Conservation (phyloP, 768 basidiomycete genomes). For the Mycena alexandri region DNA sequence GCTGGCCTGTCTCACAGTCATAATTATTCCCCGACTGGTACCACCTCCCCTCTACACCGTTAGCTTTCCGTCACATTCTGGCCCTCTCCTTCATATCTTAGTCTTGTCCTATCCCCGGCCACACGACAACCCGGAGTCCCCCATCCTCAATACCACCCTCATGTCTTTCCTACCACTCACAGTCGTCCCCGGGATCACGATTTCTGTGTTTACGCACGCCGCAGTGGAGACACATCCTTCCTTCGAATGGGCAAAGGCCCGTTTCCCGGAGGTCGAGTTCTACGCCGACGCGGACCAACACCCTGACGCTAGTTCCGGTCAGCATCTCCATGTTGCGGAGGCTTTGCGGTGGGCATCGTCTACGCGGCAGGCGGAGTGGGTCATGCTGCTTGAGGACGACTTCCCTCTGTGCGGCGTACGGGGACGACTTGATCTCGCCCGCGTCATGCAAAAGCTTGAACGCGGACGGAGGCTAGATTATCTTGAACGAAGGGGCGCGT, state of each 20-base stretch:
- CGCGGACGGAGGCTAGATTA: background rate
- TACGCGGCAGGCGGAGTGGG: constrained; percentile 50
- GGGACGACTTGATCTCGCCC: constrained; percentile 3
- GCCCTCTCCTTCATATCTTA: constrained; percentile 55
- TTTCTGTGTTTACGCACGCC: constrained; percentile 58
- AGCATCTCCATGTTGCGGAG: constrained; percentile 57
- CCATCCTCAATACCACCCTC: constrained; percentile 52
- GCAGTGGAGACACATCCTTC: constrained; percentile 46
- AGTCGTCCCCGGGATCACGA: constrained; percentile 38
- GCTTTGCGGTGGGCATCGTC: constrained; percentile 52
- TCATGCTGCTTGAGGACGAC: constrained; percentile 60
- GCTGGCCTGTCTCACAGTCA: constrained; percentile 35
- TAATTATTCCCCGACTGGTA: constrained; percentile 7
- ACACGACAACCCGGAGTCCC: constrained; percentile 43
- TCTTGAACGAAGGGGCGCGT: constrained; percentile 49
- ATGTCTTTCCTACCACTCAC: constrained; percentile 51
- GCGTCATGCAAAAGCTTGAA: constrained; percentile 16
- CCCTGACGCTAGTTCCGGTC: constrained; percentile 43
- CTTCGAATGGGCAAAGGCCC: constrained; percentile 44
- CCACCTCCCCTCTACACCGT: constrained; percentile 32
- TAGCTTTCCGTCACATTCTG: constrained; percentile 37
- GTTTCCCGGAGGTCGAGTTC: constrained; percentile 45
- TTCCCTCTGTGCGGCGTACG: constrained; percentile 53
- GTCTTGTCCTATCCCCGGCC: constrained; percentile 56
- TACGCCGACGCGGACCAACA: constrained; percentile 49